A percentile compares a stretch with the other conserved stretches of the same genome.
These are phyloP conservation scores for Sugiyamaella smithiae DNA, from an alignment of 805 yeast genomes.

Conservation along the genomic window DNA sequence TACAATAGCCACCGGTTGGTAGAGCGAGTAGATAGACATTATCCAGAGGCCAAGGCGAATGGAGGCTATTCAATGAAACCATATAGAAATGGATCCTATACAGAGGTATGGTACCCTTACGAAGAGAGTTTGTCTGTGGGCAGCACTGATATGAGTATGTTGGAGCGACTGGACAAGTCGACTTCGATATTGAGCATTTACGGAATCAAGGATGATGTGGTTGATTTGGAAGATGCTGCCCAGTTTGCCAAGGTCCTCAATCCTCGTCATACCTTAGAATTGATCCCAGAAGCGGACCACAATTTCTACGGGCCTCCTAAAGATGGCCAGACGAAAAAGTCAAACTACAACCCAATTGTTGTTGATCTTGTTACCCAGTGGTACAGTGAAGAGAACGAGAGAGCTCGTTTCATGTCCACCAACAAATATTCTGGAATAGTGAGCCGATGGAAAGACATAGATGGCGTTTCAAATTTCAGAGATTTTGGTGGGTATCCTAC, in stretches of 20 bases:
- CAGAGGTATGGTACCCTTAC: constrained; percentile 14
- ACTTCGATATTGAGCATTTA: constrained; percentile 63
- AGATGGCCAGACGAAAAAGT: constrained; percentile 32
- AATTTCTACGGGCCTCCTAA: constrained; percentile 53
- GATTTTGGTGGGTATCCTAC: constrained; percentile 75
- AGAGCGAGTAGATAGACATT: constrained; percentile 32
- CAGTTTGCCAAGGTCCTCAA: constrained; percentile 55
- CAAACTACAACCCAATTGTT: constrained; percentile 60
- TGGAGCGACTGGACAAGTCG: constrained; percentile 27
- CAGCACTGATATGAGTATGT: constrained; percentile 9
- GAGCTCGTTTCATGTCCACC: constrained; percentile 48
- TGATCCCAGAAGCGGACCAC: constrained; percentile 75
- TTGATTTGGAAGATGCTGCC: constrained; percentile 63
- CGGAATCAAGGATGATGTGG: constrained; percentile 64
- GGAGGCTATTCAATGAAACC: constrained; percentile 36
- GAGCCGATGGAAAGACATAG: constrained; percentile 59
- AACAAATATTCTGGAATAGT: constrained; percentile 39
- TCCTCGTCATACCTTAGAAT: constrained; percentile 53
- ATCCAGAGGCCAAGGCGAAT: constrained; percentile 22
- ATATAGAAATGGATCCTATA: constrained; percentile 24
- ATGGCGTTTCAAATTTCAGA: constrained; percentile 70
- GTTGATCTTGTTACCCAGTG: constrained; percentile 48
- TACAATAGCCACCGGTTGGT: constrained; percentile 35
- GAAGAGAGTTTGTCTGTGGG: constrained; percentile 12
- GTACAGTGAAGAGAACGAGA: constrained; percentile 44